Conservation (phyloP, 306 rosid genomes). For the Senna siamea region DNA sequence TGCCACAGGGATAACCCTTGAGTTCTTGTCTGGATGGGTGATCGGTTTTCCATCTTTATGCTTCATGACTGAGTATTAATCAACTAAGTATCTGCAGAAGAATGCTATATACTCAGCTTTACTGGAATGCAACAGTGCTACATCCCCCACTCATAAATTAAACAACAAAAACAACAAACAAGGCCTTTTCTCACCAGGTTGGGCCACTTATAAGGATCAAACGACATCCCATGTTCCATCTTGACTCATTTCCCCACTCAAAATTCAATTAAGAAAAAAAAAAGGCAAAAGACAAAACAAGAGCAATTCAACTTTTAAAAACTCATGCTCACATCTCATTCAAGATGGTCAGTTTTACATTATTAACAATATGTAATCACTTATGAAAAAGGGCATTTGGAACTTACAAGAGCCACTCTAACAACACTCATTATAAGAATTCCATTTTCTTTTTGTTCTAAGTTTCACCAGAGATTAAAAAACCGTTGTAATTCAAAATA, state of each 20-base stretch:
- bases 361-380: neutral
- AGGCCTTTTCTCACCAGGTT: no score
- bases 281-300: neutral
- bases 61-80: constrained; percentile 62
- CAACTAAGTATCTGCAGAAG: constrained; percentile 55
- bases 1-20: constrained; percentile 55
- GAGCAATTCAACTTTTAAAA: neutral
- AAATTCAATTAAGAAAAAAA: neutral
- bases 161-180: neutral
- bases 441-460: neutral
- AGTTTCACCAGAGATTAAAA: neutral
- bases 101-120: constrained; percentile 16
- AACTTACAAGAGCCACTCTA: constrained; percentile 33
- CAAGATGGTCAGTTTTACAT: constrained; percentile 9
- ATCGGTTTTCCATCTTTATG: constrained; percentile 88
- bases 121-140: constrained; percentile 9
- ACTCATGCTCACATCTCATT: constrained; percentile 6
- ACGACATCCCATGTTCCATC: no score
- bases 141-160: neutral
- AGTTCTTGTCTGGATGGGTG: constrained; percentile 50
- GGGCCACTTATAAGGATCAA: neutral
- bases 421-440: constrained; percentile 9
- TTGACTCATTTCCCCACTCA: no score
- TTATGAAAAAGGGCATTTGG: neutral
- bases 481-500: neutral